A percentile compares a stretch with the other conserved stretches of the same genome.
phyloP scores from a whole-genome alignment of 2,329 filamentous ascomycete species.

The Phaeosphaeriaceae sp. region DNA sequence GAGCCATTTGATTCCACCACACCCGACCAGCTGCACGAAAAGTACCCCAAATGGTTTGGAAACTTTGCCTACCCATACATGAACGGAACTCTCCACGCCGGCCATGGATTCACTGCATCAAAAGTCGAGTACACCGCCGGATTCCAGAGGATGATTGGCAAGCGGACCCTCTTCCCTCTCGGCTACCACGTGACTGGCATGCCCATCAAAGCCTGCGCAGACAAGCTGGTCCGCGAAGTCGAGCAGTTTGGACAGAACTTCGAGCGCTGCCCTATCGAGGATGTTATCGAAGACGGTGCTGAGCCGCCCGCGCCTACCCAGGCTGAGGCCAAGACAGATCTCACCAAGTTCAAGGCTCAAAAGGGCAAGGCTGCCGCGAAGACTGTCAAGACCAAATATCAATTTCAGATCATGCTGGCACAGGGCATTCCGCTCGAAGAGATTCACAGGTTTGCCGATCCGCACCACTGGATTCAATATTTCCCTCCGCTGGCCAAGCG shows the following conservation, averaged over 20 bases:
- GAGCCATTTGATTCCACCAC: conserved; percentile 77
- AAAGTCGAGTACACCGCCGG: conserved; percentile 94
- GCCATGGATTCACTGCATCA: conserved; percentile 88
- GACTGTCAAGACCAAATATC: conserved; percentile 91
- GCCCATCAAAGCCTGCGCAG: conserved; percentile 91
- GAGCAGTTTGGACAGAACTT: conserved; percentile 89
- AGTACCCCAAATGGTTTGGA: conserved; percentile 90
- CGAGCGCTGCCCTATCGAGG: conserved; percentile 66
- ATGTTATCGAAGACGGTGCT: conserved; percentile 54
- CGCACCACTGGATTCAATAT: conserved; percentile 89
- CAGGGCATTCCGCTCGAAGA: conserved; percentile 87
- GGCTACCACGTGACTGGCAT: conserved; percentile 97
- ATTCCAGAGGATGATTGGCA: conserved; percentile 89
- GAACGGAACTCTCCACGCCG: conserved; percentile 72
- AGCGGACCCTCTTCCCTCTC: conserved; percentile 84
- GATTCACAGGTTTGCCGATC: conserved; percentile 91
- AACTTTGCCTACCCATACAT: conserved; percentile 69
- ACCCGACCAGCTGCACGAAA: conserved; percentile 75
- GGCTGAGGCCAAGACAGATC: conserved; percentile 74
- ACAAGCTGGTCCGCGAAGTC: conserved; percentile 91
- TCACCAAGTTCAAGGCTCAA: conserved; percentile 83
- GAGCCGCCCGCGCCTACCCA: conserved; percentile 66
- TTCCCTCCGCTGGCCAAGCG: conserved; percentile 84
- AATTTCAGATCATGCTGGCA: conserved; percentile 93
- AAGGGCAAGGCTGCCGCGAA: conserved; percentile 88